A percentile compares a stretch with the other conserved stretches of the same genome.
These are phyloP conservation scores for Malus sieversii DNA, from an alignment of 306 rosid species.

Conservation along the genomic window DNA sequence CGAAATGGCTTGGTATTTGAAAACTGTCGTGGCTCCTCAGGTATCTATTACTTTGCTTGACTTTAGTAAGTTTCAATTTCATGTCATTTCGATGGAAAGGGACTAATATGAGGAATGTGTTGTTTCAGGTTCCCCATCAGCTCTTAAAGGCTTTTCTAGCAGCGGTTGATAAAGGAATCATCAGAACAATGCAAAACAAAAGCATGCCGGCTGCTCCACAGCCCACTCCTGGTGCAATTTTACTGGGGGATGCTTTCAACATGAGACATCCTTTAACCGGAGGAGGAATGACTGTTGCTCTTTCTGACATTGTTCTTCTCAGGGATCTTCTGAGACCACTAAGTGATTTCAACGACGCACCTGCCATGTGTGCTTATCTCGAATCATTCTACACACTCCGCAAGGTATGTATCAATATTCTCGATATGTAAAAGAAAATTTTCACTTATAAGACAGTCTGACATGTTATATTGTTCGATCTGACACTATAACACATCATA, in stretches of 20 bases:
- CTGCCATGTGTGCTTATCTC: constrained; percentile 54
- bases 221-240: constrained; percentile 62
- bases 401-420: constrained; percentile 32
- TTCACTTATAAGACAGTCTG: not conserved
- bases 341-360: constrained; percentile 38
- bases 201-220: constrained; percentile 67
- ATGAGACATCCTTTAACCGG: constrained; percentile 93
- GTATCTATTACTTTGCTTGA: constrained; percentile 20
- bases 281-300: constrained; percentile 87
- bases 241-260: constrained; percentile 81
- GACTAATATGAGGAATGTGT: not conserved
- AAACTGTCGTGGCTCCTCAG: constrained; percentile 68
- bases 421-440: not conserved
- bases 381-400: constrained; percentile 76
- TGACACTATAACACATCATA: not conserved
- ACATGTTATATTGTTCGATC: not conserved
- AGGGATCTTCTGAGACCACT: constrained; percentile 66
- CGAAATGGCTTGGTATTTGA: constrained; percentile 60
- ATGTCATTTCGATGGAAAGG: not conserved
- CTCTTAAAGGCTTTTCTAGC: constrained; percentile 40
- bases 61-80: not conserved
- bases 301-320: constrained; percentile 59
- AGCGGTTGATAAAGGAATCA: constrained; percentile 63
- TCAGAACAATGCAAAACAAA: constrained; percentile 66
- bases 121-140: constrained; percentile 58